phyloP scores from a whole-genome alignment of 768 basidiomycete genomes.

The Russula emetica region DNA sequence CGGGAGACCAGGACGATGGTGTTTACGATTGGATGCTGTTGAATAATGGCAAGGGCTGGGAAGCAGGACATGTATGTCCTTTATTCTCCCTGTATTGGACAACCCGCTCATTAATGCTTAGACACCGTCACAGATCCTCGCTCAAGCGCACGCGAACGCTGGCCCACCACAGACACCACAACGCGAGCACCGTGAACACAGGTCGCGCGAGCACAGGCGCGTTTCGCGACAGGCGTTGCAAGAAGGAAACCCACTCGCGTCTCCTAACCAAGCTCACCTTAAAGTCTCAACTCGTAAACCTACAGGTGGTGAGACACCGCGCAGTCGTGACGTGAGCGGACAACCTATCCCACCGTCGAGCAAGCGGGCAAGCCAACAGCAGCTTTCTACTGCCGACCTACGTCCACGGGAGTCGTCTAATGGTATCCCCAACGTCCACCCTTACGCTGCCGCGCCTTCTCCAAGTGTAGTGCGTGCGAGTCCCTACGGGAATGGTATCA shows the following conservation, averaged over 20 bases:
- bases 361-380: slow-evolving; percentile 65
- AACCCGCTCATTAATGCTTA: slow-evolving; percentile 28
- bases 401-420: slow-evolving; percentile 45
- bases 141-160: slow-evolving; percentile 53
- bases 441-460: slow-evolving; percentile 64
- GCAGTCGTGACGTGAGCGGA: slow-evolving; percentile 49
- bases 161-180: slow-evolving; percentile 52
- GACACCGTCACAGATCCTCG: slow-evolving; percentile 44
- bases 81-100: slow-evolving; percentile 6
- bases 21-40: slow-evolving; percentile 96
- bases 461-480: slow-evolving; percentile 52
- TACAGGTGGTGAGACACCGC: slow-evolving; percentile 43
- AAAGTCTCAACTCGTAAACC: slow-evolving; percentile 52
- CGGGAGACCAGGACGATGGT: slow-evolving; percentile 86
- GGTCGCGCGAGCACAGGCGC: slow-evolving; percentile 46
- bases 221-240: slow-evolving; percentile 48
- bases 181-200: slow-evolving; percentile 52
- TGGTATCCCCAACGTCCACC: slow-evolving; percentile 41
- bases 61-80: slow-evolving; percentile 70
- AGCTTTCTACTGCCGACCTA: slow-evolving; percentile 30
- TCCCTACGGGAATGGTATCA: slow-evolving; percentile 49
- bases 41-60: slow-evolving; percentile 94
- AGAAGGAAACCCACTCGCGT: slow-evolving; percentile 56
- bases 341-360: slow-evolving; percentile 65
- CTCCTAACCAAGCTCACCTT: slow-evolving; percentile 62